Percentiles rank a stretch among this genome's conserved stretches.
Conservation (phyloP, 768 basidiomycete species). For the Suillus hirtellus region DNA sequence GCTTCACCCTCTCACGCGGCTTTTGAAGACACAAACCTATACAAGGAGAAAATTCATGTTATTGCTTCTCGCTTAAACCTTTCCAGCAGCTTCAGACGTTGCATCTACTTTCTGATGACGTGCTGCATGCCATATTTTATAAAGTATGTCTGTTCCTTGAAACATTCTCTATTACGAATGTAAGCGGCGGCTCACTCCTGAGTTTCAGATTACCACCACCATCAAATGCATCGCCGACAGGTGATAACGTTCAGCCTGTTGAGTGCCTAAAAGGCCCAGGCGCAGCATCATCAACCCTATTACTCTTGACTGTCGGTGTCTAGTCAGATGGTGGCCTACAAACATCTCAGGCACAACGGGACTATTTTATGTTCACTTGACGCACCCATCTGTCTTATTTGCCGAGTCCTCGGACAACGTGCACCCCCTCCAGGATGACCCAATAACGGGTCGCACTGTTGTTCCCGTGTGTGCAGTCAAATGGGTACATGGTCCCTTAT, state of each 20-base stretch:
- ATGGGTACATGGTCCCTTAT: background rate
- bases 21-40: background rate
- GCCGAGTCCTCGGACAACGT: conserved; percentile 3
- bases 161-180: background rate
- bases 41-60: no score
- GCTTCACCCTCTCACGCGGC: background rate
- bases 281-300: background rate
- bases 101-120: background rate
- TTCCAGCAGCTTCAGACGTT: background rate
- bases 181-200: background rate
- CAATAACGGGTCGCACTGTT: background rate
- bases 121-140: background rate
- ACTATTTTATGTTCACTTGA: background rate
- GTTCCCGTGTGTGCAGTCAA: background rate
- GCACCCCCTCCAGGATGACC: background rate
- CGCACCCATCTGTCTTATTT: background rate
- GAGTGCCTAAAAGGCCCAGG: background rate
- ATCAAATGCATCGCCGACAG: background rate
- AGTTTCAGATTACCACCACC: background rate
- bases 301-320: background rate
- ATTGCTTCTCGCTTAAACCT: background rate
- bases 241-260: background rate
- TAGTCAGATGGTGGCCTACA: background rate
- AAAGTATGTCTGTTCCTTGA: background rate
- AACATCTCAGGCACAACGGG: background rate